A percentile compares a stretch with the other conserved stretches of the same genome.
phyloP scores from a whole-genome alignment of 192 early-diverging fungal genomes.

The Coemansia sp. region DNA sequence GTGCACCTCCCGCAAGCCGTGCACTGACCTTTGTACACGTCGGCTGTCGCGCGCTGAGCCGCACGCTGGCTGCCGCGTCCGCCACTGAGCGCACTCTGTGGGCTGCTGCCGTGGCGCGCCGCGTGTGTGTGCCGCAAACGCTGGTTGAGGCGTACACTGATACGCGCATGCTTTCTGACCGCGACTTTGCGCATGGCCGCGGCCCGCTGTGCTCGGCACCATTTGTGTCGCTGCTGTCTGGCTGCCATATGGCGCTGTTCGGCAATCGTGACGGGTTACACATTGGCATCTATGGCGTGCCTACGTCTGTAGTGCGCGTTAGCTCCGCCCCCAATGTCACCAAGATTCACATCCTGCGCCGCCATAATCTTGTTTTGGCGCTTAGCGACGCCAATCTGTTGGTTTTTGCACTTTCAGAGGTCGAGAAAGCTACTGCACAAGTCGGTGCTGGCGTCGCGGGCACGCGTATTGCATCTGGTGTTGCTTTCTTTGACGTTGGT shows the following conservation, averaged over 20 bases:
- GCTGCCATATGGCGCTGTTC: constrained; percentile 50
- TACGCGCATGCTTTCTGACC: constrained; percentile 39
- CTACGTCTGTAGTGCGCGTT: constrained; percentile 48
- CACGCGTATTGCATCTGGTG: constrained; percentile 43
- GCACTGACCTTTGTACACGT: constrained; percentile 47
- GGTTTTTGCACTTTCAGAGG: constrained; percentile 36
- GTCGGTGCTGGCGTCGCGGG: constrained; percentile 20
- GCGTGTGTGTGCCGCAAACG: constrained; percentile 45
- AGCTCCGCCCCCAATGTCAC: constrained; percentile 18
- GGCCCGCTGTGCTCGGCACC: constrained; percentile 47
- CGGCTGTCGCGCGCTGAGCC: constrained; percentile 41
- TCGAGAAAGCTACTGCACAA: constrained; percentile 34
- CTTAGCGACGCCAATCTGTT: constrained; percentile 44
- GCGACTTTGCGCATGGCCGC: constrained; percentile 38
- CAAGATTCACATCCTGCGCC: constrained; percentile 43
- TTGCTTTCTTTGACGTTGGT: constrained; percentile 50
- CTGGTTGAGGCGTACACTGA: constrained; percentile 53
- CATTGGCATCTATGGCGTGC: constrained; percentile 49
- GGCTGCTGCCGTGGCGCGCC: constrained; percentile 23
- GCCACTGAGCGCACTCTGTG: constrained; percentile 34
- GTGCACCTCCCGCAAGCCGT: constrained; percentile 10
- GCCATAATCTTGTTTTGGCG: constrained; percentile 37
- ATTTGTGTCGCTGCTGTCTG: constrained; percentile 31
- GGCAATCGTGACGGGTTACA: constrained; percentile 48
- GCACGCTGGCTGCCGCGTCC: constrained; percentile 30